Evolutionary conservation across 345 rosid species (phyloP).

Genomic region (Dipteronia sinensis): DNA sequence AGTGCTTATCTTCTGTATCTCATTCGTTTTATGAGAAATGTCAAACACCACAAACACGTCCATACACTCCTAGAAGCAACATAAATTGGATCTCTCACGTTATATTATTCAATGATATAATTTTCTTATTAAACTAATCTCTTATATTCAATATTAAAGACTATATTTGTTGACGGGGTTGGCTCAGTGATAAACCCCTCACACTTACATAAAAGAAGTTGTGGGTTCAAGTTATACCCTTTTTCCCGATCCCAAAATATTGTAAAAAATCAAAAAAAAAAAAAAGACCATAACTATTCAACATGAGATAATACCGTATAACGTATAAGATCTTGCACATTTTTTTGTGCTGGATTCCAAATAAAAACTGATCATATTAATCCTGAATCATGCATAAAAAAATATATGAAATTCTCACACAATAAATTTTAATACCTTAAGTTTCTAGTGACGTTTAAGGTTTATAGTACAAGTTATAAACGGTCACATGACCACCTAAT

Average conservation of each 20-base stretch:
- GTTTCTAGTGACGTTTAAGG: too few relatives aligned
- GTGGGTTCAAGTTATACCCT: too few relatives aligned
- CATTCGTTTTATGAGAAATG: constrained; percentile 15
- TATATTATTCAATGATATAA: background rate
- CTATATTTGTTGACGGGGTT: background rate
- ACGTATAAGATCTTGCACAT: too few relatives aligned
- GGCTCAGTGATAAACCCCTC: too few relatives aligned
- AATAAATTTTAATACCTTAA: too few relatives aligned
- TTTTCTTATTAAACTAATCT: background rate
- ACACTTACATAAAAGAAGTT: too few relatives aligned
- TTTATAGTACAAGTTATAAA: background rate
- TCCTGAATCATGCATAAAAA: too few relatives aligned
- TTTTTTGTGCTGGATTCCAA: too few relatives aligned
- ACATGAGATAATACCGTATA: too few relatives aligned
- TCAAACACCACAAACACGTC: constrained; percentile 6
- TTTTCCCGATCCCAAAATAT: fast-evolving
- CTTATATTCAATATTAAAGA: background rate
- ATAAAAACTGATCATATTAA: too few relatives aligned
- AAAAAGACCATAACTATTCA: background rate
- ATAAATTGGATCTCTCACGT: background rate
- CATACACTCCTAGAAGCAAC: constrained; percentile 13
- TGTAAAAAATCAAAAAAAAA: too few relatives aligned
- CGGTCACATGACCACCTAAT: constrained; percentile 15
- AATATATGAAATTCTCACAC: too few relatives aligned
- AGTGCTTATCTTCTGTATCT: constrained; percentile 11